Evolutionary conservation across 345 rosid genomes (phyloP), one percentile per base, ranked within the genome.

Genomic region (Rhizophora mangle): DNA sequence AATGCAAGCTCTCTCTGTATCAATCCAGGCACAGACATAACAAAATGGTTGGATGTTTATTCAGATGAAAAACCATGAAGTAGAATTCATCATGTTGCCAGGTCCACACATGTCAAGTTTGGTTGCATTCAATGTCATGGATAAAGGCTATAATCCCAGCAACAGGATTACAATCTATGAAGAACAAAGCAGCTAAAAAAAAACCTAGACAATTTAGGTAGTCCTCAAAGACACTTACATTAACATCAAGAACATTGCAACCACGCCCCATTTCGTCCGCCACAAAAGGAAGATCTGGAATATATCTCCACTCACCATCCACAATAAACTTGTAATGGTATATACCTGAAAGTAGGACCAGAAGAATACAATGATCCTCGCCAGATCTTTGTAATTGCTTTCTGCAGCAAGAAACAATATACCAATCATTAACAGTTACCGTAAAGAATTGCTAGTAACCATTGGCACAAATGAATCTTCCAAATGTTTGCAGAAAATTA

Each of bases 261-360:
- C 78, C 80, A 46, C 72, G 65, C 72, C 92, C 93, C 75, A 72
- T 59, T 72, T 85, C 96, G 81, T 92, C 91, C 21, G 89, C 78
- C 53, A 82, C 83, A 76, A 65, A 85, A 54, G 98, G 98, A 59
- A 90, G 82, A 73, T 92, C 99, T 9, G 99, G 94, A 31, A 73
- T 73, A 84, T 89, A 72, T 87, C 89, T 92, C 87, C 79, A 73
- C 69, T 95, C 86, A 18, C 96, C 98, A 72, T 95, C 99, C 11
- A 92, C 96, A 27, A 92, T 81, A 74, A 92, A 83, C 85, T 78
- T 95, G 84, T 89, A 95, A 67, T 90, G 99, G 82, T 85, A 95
- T 71, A 89, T 55, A 21, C 96, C 98, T 26, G 88, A 85, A 5
- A 84, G 89, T 65, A 95, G 89, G 62, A 95, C 97, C 78, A 92